Base-by-base conservation (phyloP, 495 filamentous ascomycete genomes). In the Astrothelium macrocarpum region DNA sequence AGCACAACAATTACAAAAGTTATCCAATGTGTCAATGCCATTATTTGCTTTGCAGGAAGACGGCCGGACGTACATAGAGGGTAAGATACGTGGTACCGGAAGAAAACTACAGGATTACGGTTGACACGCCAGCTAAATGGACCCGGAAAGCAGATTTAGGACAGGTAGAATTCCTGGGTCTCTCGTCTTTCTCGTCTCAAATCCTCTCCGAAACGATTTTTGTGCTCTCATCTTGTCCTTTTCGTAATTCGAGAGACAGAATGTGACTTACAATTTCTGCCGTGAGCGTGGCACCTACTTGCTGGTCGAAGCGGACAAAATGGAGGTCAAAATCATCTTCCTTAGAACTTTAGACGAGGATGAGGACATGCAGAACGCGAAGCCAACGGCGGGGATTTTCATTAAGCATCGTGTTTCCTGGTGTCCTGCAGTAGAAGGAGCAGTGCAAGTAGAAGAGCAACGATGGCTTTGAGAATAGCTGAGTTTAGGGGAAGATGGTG, bases 301-400 rank as follows among this genome's bases (percentile, higher is more conserved):
- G 53, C 29, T 11, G 16, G 67, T 66, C 28, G 31, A 53, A 31
- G 64, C 64, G 3, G 61, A 59, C 2, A 26, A 14, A 23, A 56
- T 62, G 28, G 62, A 26, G 1, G 20, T 53, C n/a, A 43, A 23
- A 14, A 69, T 66, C 36, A 25, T 66, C 43, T 66, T 66, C 46
- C 23, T 45, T 4, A 64, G 67, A 10, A 69, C 67, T 3, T 31
- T 69, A 31, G 67, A 69, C n/a, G 67, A 64, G 16, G 31, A 58
- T 1, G 46, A 25, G 2, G 56, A 49, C 1, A 25, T 69, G 28
- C 32, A 59, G 23, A 31, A 28, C 20, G 23, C n/a, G 20, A 62
- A 59, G 61, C 64, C 64, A 4, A 59, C 18, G 4, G 5, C n/a
- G 64, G 61, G 64, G 59, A 69, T 69, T 32, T 69, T 59, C 46